A percentile compares a stretch with the other conserved stretches of the same genome.
Evolutionary conservation across 2,329 filamentous ascomycete genomes (phyloP).

Genomic region (Trichophyton verrucosum): DNA sequence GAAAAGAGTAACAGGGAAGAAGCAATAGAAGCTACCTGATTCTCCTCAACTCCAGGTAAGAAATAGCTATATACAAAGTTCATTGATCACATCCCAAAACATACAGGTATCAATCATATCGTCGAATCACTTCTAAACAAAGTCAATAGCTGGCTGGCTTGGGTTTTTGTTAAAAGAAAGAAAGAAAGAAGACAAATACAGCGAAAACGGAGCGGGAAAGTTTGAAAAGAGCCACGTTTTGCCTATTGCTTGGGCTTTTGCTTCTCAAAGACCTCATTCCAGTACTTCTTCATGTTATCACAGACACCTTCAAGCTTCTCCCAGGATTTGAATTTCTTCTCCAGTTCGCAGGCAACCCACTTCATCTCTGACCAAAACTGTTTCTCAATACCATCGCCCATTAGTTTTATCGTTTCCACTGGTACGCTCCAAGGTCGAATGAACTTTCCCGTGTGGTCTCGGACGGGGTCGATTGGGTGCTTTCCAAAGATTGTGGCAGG

Average conservation of each 20-base stretch:
- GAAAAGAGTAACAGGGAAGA: background rate
- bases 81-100: background rate
- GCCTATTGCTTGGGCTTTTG: constrained; percentile 3
- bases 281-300: constrained; percentile 23
- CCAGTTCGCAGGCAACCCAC: constrained; percentile 28
- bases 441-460: constrained; percentile 22
- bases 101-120: background rate
- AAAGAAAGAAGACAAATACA: background rate
- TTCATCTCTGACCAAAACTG: constrained; percentile 30
- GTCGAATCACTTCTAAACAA: background rate
- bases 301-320: constrained; percentile 23
- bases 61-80: background rate
- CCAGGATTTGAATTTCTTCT: constrained; percentile 24
- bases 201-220: background rate
- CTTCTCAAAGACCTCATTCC: constrained; percentile 23
- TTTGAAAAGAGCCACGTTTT: background rate
- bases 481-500: constrained; percentile 26
- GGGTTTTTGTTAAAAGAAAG: background rate
- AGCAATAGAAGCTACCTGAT: background rate
- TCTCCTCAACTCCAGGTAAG: background rate
- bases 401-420: constrained; percentile 19
- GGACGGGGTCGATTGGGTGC: constrained; percentile 20
- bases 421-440: constrained; percentile 24
- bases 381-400: constrained; percentile 27
- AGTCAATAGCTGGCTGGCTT: background rate